A percentile compares a stretch with the other conserved stretches of the same genome.
phyloP scores from a whole-genome alignment of 305 asterid species.

The Andrographis paniculata region DNA sequence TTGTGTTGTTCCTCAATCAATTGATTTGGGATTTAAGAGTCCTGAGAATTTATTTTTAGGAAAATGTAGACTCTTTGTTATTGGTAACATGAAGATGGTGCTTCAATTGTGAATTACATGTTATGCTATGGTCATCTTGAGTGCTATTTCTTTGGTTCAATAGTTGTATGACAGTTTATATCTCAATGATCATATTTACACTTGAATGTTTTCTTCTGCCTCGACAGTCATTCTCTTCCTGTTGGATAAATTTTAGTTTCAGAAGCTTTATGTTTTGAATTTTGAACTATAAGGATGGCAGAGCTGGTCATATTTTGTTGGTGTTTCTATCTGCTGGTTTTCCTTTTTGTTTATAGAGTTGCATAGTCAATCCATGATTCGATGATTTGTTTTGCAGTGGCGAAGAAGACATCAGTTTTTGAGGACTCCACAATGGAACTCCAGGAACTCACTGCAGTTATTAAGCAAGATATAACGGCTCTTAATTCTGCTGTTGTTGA shows the following conservation, averaged over 20 bases:
- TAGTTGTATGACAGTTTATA: constrained; percentile 6
- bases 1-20: background rate
- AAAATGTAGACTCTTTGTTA: too few relatives aligned
- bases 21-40: background rate
- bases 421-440: constrained; percentile 91
- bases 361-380: constrained; percentile 5
- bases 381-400: constrained; percentile 48
- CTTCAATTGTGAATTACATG: too few relatives aligned
- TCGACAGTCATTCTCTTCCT: background rate
- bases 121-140: too few relatives aligned
- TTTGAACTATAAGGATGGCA: background rate
- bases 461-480: constrained; percentile 89
- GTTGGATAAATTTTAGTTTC: background rate
- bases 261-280: background rate
- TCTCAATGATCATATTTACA: constrained; percentile 1
- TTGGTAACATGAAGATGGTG: too few relatives aligned
- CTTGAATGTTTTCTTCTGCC: background rate
- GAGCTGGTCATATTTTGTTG: background rate
- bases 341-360: background rate
- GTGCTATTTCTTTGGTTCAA: too few relatives aligned
- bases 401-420: constrained; percentile 79
- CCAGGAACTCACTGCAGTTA: constrained; percentile 82
- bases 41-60: too few relatives aligned
- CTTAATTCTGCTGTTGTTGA: constrained; percentile 84
- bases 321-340: background rate